Percentiles rank a stretch among this genome's conserved stretches.
These are phyloP conservation scores for Malus domestica DNA, from an alignment of 306 rosid genomes.

Conservation along the genomic window DNA sequence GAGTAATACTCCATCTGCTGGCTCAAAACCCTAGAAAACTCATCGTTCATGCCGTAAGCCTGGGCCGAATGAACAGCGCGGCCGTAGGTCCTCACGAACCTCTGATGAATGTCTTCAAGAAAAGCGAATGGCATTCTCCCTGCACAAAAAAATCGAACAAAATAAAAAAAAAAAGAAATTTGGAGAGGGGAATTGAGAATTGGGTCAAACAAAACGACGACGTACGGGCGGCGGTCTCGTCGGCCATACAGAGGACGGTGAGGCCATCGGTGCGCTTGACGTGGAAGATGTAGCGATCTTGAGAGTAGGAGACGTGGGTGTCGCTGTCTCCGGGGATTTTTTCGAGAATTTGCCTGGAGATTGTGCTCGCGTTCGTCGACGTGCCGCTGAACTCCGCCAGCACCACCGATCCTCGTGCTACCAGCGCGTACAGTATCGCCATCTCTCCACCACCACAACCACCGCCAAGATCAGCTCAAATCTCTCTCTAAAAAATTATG, in stretches of 20 bases:
- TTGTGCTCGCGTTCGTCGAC: constrained; percentile 73
- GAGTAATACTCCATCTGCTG: constrained; percentile 91
- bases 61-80: constrained; percentile 79
- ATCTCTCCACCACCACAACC: constrained; percentile 13
- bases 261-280: constrained; percentile 96
- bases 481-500: background rate
- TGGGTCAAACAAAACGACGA: background rate
- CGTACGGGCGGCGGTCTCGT: constrained; percentile 80
- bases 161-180: background rate
- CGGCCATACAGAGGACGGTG: constrained; percentile 98
- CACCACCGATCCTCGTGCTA: constrained; percentile 87
- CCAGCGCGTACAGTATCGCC: constrained; percentile 83
- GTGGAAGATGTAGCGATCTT: constrained; percentile 87
- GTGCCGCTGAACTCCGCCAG: constrained; percentile 76
- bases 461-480: background rate
- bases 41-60: constrained; percentile 92
- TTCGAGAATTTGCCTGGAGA: constrained; percentile 79
- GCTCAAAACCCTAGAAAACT: constrained; percentile 84
- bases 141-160: constrained; percentile 6
- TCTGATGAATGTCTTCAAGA: constrained; percentile 91
- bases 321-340: constrained; percentile 74
- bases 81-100: constrained; percentile 80
- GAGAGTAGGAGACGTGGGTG: constrained; percentile 81
- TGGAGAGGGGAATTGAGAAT: background rate
- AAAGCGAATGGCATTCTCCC: constrained; percentile 94